phyloP scores from a whole-genome alignment of 2,329 filamentous ascomycete genomes.

The Chaetomiaceae sp. region DNA sequence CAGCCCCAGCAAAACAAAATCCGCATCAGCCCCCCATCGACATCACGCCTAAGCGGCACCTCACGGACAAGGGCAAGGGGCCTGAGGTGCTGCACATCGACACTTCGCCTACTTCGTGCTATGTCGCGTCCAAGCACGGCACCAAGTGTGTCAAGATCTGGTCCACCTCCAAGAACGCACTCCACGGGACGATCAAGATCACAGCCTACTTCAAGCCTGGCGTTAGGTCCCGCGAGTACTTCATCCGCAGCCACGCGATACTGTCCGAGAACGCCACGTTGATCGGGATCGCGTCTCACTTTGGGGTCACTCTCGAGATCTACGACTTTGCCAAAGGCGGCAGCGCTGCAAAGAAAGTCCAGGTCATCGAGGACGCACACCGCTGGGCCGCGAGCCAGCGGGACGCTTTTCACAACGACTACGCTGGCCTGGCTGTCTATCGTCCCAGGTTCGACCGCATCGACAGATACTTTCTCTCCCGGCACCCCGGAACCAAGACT shows the following conservation, averaged over 20 bases:
- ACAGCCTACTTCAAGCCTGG: constrained; percentile 36
- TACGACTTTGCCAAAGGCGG: constrained; percentile 36
- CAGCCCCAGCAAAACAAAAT: background rate
- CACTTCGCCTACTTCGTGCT: constrained; percentile 29
- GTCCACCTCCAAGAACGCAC: constrained; percentile 21
- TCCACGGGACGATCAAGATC: constrained; percentile 34
- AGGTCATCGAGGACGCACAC: constrained; percentile 36
- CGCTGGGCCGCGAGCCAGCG: constrained; percentile 35
- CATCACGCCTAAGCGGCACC: constrained; percentile 16
- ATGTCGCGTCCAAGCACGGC: constrained; percentile 31
- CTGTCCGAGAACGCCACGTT: constrained; percentile 36
- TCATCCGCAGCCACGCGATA: constrained; percentile 39
- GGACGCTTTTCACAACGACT: constrained; percentile 32
- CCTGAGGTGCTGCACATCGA: constrained; percentile 35
- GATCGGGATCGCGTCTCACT: constrained; percentile 36
- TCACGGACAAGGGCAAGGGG: constrained; percentile 25
- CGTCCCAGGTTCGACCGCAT: constrained; percentile 31
- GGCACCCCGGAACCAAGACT: constrained; percentile 20
- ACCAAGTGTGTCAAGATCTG: constrained; percentile 29
- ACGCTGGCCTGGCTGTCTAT: constrained; percentile 36
- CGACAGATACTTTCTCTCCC: constrained; percentile 31
- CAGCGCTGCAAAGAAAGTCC: constrained; percentile 32
- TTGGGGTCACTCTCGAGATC: constrained; percentile 37
- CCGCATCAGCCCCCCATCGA: constrained; percentile 8
- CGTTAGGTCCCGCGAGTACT: constrained; percentile 37